phyloP scores from a whole-genome alignment of 306 rosid species.

The Psophocarpus tetragonolobus region DNA sequence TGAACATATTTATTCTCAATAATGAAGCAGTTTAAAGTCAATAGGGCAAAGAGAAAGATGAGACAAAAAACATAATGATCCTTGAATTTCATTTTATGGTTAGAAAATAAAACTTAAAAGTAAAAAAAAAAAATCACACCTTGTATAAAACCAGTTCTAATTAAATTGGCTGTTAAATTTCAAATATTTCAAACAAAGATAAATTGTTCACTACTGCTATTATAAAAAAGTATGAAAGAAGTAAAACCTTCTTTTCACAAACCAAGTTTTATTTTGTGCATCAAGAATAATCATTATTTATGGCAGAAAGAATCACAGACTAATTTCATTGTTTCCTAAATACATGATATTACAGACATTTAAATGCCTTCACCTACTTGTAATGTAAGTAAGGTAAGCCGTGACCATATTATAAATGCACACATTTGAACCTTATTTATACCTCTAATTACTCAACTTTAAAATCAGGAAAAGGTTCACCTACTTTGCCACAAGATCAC shows the following conservation, averaged over 20 bases:
- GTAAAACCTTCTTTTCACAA: conserved; percentile 91
- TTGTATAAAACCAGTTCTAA: conserved; percentile 19
- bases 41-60: conserved; percentile 23
- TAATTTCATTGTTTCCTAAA: no score
- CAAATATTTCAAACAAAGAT: conserved; percentile 5
- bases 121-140: neutral
- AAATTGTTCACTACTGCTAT: conserved; percentile 3
- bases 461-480: no score
- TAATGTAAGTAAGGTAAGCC: no score
- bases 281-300: no score
- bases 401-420: no score
- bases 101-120: neutral
- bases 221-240: conserved; percentile 32
- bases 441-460: no score
- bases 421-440: no score
- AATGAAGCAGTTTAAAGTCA: conserved; percentile 24
- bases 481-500: no score
- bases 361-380: no score
- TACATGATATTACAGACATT: no score
- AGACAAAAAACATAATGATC: conserved; percentile 17
- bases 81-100: conserved; percentile 17
- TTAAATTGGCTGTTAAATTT: conserved; percentile 4
- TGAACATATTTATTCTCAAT: conserved; percentile 5
- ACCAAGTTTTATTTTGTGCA: conserved; percentile 85
- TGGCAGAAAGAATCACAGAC: no score